phyloP scores from a whole-genome alignment of 2,329 filamentous ascomycete species.

The Botrytis byssoidea region DNA sequence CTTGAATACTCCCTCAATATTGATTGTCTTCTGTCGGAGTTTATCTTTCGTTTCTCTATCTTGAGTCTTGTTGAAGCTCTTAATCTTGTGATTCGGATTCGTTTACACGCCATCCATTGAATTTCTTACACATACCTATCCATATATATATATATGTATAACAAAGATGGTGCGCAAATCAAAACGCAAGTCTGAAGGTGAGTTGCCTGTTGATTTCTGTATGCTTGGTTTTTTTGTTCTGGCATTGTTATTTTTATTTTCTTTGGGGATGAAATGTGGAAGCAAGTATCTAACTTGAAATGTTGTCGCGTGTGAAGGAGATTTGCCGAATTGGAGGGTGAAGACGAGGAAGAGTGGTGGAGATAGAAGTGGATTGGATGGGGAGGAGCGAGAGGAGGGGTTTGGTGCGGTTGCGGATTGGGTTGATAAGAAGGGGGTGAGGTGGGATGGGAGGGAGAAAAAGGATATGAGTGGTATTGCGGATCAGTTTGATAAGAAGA shows the following conservation, averaged over 20 bases:
- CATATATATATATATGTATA: no score
- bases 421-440: not conserved
- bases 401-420: not conserved
- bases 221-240: not conserved
- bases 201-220: not conserved
- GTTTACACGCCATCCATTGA: not conserved
- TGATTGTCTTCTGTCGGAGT: not conserved
- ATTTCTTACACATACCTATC: no score
- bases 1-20: not conserved
- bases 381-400: not conserved
- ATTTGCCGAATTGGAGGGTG: not conserved
- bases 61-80: not conserved
- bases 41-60: not conserved
- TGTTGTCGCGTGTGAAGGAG: not conserved
- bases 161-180: not conserved
- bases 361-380: not conserved
- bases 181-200: conserved; percentile 20
- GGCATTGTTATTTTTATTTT: no score
- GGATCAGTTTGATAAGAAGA: not conserved
- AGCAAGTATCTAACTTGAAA: not conserved
- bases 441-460: not conserved
- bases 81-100: not conserved
- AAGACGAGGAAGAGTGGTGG: not conserved
- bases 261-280: no score
- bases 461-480: conserved; percentile 3